Conservation (phyloP, 2,329 filamentous ascomycete genomes). For the Botryotinia calthae region DNA sequence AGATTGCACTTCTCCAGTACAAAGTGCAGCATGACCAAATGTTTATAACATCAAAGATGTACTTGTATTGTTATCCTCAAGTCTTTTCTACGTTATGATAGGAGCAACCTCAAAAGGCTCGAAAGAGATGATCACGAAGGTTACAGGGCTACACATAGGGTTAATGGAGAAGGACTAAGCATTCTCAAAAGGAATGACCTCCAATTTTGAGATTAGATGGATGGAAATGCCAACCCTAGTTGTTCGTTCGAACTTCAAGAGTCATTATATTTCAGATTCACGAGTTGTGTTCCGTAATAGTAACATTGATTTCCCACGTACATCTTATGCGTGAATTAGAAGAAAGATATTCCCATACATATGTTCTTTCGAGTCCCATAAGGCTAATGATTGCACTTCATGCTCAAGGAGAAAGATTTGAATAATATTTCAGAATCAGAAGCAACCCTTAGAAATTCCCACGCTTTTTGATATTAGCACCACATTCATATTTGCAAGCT, state of each 20-base stretch:
- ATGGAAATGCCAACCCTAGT: background rate
- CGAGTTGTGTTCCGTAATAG: background rate
- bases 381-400: background rate
- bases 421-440: background rate
- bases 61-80: background rate
- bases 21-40: background rate
- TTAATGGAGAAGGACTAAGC: background rate
- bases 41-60: background rate
- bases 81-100: background rate
- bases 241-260: background rate
- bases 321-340: background rate
- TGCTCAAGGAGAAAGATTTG: background rate
- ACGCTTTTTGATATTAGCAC: background rate
- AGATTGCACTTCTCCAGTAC: background rate
- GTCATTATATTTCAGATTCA: background rate
- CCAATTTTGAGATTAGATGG: background rate
- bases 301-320: background rate
- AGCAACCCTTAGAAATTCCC: background rate
- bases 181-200: background rate
- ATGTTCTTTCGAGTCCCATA: background rate
- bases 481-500: background rate
- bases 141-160: background rate
- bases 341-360: background rate
- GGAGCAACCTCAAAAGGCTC: background rate
- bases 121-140: background rate